Base-by-base conservation (phyloP, 2,329 filamentous ascomycete genomes). In the Fusarium sp. region DNA sequence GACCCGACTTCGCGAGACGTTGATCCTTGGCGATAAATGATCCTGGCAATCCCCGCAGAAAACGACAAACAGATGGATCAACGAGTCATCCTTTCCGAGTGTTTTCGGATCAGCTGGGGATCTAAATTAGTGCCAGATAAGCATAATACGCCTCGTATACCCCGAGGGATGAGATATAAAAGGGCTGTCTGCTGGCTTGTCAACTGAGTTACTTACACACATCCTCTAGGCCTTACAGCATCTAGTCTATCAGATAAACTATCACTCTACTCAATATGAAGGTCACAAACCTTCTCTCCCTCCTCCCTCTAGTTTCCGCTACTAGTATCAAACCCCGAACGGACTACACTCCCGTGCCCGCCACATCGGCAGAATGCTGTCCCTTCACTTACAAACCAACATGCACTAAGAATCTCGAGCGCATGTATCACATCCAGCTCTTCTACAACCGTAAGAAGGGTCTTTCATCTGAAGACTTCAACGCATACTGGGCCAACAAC, bases 321-420 rank as follows among this genome's bases (percentile, higher is more conserved):
- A 38, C 18, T 2, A 34, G n/a, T 0, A 48, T 44, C 1, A 49
- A 51, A 0, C 4, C 58, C 25, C 30, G 46, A 4, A 12, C 48
- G 13, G 32, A 9, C 12, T 22, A 34, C n/a, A 22, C 34, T 6
- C 34, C 25, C 1, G 22, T 30, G 1, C 43, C 61, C 3, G 29
- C 18, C 1, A 40, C 58, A 6, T 44, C 61, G 0, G 34, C 25
- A 3, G 34, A 57, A 38, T 64, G 61, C 29, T 64, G 61, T 7
- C 61, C 61, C 0, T 64, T 64, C 13, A 64, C 61, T 0, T 63
- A 64, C 15, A 64, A 64, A 0, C 58, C n/a, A 6, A 57, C 58
- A 44, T 63, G 61, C 3, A 63, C 48, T 1, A 63, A 63, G 18
- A 63, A 64, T 5, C 48, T 64, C 2, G 61, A 64, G 6, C 49